Conservation (phyloP, 352 stramenopile species). For the Phytopythium delawarense region DNA sequence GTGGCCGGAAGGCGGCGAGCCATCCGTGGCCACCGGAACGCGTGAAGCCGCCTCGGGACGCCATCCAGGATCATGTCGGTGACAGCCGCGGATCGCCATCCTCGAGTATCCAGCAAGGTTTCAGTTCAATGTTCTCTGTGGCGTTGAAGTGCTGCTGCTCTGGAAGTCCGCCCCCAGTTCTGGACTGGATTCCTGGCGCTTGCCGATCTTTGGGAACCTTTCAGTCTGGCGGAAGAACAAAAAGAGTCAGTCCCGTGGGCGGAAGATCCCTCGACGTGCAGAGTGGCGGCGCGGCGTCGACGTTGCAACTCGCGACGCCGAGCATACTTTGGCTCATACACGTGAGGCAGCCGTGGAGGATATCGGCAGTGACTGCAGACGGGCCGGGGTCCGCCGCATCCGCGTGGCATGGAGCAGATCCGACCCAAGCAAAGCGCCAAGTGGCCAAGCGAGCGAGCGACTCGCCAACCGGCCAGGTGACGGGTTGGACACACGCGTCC, state of each 20-base stretch:
- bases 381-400: neutral
- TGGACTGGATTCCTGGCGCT: neutral
- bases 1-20: neutral
- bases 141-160: neutral
- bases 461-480: neutral
- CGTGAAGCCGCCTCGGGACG: conserved; percentile 3
- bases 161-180: neutral
- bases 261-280: conserved; percentile 6
- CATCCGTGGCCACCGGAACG: neutral
- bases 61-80: neutral
- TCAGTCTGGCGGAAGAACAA: neutral
- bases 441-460: neutral
- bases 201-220: neutral
- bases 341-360: neutral
- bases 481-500: neutral
- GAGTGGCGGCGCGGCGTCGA: conserved; percentile 2
- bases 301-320: neutral
- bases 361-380: neutral
- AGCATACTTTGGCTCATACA: neutral
- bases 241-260: conserved; percentile 7
- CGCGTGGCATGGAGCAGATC: neutral
- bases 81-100: neutral
- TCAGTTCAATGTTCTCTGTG: neutral
- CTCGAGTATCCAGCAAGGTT: neutral
- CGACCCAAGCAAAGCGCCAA: neutral